These are phyloP conservation scores for Scortechinia acanthostroma DNA, from an alignment of 2,329 filamentous ascomycete genomes.

Conservation along the genomic window DNA sequence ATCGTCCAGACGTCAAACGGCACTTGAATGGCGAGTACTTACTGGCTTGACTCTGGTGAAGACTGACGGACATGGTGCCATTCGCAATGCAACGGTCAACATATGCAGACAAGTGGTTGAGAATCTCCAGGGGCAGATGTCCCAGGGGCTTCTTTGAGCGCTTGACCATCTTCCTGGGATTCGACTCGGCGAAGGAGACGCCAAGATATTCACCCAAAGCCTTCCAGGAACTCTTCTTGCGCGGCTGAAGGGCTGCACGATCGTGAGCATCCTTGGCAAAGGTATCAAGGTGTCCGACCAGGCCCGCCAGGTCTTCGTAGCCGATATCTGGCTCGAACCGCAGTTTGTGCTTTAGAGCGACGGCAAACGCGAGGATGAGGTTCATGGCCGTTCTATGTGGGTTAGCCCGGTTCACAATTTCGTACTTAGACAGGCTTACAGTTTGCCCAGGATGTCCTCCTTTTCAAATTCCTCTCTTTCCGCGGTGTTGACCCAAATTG, in stretches of 20 bases:
- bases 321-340: constrained; percentile 60
- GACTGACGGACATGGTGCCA: constrained; percentile 16
- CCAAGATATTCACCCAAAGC: constrained; percentile 49
- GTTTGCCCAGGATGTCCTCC: constrained; percentile 51
- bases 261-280: constrained; percentile 37
- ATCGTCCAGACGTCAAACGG: constrained; percentile 19
- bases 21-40: not conserved
- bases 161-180: constrained; percentile 58
- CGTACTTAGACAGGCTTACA: constrained; percentile 22
- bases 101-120: constrained; percentile 42
- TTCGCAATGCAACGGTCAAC: constrained; percentile 16
- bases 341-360: constrained; percentile 58
- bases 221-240: constrained; percentile 25
- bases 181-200: constrained; percentile 51
- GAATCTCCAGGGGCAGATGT: constrained; percentile 58
- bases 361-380: constrained; percentile 54
- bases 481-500: constrained; percentile 53
- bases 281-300: constrained; percentile 52
- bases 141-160: constrained; percentile 53
- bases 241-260: constrained; percentile 13
- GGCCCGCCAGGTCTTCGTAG: constrained; percentile 51
- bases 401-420: constrained; percentile 3
- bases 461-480: constrained; percentile 47
- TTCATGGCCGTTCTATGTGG: constrained; percentile 36
- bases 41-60: constrained; percentile 2